phyloP scores from a whole-genome alignment of 805 yeast species.

The Lachancea meyersii region DNA sequence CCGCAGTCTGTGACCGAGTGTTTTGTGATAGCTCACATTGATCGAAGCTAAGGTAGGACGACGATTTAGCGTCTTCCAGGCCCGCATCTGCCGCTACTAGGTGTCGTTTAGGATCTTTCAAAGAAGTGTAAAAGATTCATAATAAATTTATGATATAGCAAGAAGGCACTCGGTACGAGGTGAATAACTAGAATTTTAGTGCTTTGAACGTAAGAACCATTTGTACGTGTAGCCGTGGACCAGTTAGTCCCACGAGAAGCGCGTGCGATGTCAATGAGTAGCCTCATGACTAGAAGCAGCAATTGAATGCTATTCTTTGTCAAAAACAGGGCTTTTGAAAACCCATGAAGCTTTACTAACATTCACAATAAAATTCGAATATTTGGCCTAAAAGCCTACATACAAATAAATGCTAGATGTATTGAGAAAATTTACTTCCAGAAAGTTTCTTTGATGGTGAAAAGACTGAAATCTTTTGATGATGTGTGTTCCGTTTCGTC shows the following conservation, averaged over 20 bases:
- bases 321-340: too few relatives aligned
- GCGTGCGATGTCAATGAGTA: too few relatives aligned
- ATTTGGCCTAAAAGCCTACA: background rate
- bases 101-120: background rate
- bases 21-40: constrained; percentile 27
- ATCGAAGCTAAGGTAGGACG: constrained; percentile 23
- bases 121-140: background rate
- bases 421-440: background rate
- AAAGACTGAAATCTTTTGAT: background rate
- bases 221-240: too few relatives aligned
- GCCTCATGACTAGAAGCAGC: too few relatives aligned
- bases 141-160: background rate
- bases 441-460: too few relatives aligned
- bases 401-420: too few relatives aligned
- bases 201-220: too few relatives aligned
- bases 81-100: constrained; percentile 1
- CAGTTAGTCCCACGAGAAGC: too few relatives aligned
- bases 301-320: too few relatives aligned
- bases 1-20: constrained; percentile 37
- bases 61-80: constrained; percentile 20
- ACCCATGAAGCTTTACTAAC: too few relatives aligned
- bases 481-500: background rate
- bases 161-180: background rate
- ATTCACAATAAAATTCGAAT: too few relatives aligned
- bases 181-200: too few relatives aligned